Conservation (phyloP, 441 rosid genomes). For the Euphorbia schlechtendalii region DNA sequence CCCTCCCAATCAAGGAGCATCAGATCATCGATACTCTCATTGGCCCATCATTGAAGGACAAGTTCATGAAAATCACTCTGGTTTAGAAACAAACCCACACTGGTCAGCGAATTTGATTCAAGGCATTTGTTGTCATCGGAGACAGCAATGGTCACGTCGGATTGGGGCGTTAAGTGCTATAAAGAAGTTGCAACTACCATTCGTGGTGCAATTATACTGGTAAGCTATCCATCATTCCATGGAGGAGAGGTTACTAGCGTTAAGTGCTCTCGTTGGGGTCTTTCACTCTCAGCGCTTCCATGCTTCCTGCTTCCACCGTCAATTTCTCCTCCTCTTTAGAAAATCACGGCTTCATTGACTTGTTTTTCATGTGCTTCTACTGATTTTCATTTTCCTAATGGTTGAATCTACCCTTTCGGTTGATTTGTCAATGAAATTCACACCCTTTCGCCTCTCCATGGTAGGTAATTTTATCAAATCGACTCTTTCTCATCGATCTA, state of each 20-base stretch:
- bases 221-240: constrained; percentile 67
- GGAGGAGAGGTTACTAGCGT: constrained; percentile 87
- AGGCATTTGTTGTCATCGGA: constrained; percentile 94
- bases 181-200: constrained; percentile 86
- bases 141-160: constrained; percentile 88
- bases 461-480: too few species aligned
- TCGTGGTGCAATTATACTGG: constrained; percentile 71
- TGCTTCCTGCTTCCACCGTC: too few species aligned
- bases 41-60: constrained; percentile 70
- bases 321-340: too few species aligned
- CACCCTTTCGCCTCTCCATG: too few species aligned
- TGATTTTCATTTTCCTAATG: too few species aligned
- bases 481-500: too few species aligned
- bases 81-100: constrained; percentile 94
- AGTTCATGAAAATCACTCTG: constrained; percentile 91
- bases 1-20: constrained; percentile 79
- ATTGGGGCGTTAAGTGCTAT: constrained; percentile 70
- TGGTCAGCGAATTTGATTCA: constrained; percentile 84
- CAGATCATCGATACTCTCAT: constrained; percentile 72
- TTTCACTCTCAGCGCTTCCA: too few species aligned
- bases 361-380: too few species aligned
- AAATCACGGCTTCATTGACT: too few species aligned
- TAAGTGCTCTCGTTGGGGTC: too few species aligned
- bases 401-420: too few species aligned
- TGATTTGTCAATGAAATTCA: too few species aligned